A percentile compares a stretch with the other conserved stretches of the same genome.
These are phyloP conservation scores for Quercus gilva DNA, from an alignment of 306 rosid species.

Conservation along the genomic window DNA sequence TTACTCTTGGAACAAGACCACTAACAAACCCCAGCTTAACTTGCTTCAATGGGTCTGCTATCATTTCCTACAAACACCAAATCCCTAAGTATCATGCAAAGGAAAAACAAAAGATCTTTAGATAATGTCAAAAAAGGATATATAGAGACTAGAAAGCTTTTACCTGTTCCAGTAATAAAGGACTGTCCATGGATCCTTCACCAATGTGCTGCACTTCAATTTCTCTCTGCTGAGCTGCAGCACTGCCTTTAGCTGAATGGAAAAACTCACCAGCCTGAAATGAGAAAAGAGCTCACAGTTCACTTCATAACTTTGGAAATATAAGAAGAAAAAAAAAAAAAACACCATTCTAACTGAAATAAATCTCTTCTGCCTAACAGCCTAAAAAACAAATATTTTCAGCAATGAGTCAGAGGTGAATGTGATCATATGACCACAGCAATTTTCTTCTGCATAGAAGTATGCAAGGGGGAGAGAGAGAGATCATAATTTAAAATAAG, in stretches of 20 bases:
- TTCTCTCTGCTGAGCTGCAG: slow-evolving; percentile 53
- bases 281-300: neutral
- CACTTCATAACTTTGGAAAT: slow-evolving; percentile 1
- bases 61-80: slow-evolving; percentile 49
- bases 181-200: slow-evolving; percentile 70
- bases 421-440: neutral
- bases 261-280: slow-evolving; percentile 80
- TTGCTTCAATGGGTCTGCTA: slow-evolving; percentile 48
- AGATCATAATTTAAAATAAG: neutral
- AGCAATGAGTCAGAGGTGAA: neutral
- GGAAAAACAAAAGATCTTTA: slow-evolving; percentile 9
- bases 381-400: neutral
- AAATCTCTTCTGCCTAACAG: neutral
- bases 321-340: neutral
- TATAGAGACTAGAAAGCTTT: slow-evolving; percentile 5
- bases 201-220: slow-evolving; percentile 39
- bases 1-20: slow-evolving; percentile 82
- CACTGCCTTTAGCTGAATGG: slow-evolving; percentile 56
- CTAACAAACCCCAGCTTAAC: slow-evolving; percentile 64
- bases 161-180: slow-evolving; percentile 72
- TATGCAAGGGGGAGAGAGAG: neutral
- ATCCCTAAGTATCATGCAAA: slow-evolving; percentile 14
- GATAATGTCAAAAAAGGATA: slow-evolving; percentile 2
- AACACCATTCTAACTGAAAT: neutral
- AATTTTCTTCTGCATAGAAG: neutral